These are phyloP conservation scores for Cladosporium colombiae DNA, from an alignment of 2,329 filamentous ascomycete species.

Conservation along the genomic window DNA sequence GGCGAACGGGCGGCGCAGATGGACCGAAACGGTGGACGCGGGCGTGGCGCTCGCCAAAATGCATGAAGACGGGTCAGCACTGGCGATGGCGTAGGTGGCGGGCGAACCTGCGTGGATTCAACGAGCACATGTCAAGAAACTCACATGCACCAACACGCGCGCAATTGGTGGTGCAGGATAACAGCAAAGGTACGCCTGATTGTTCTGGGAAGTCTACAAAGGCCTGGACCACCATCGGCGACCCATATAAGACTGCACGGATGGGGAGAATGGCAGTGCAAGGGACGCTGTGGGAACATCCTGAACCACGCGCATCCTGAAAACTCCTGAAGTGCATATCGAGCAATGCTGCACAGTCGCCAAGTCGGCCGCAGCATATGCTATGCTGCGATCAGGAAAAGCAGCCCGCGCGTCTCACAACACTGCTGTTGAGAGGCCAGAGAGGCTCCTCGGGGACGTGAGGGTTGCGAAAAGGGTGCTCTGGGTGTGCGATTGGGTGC, in stretches of 20 bases:
- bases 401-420: not conserved
- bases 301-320: not conserved
- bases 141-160: not conserved
- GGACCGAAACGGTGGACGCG: slow-evolving; percentile 9
- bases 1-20: slow-evolving; percentile 1
- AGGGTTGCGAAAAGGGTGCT: not conserved
- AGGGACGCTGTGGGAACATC: not conserved
- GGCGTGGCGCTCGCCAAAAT: slow-evolving; percentile 13
- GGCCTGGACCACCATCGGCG: not conserved
- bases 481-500: slow-evolving; percentile 9
- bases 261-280: slow-evolving; percentile 4
- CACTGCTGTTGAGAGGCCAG: slow-evolving; percentile 1
- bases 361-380: not conserved
- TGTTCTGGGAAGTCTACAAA: not conserved
- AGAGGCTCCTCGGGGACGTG: not conserved
- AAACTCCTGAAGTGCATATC: not conserved
- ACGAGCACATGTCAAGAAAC: slow-evolving; percentile 4
- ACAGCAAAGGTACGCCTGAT: not conserved
- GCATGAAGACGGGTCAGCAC: slow-evolving; percentile 4
- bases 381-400: not conserved
- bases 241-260: not conserved
- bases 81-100: slow-evolving; percentile 5
- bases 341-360: not conserved
- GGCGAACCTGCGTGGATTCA: not conserved
- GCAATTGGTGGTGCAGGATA: not conserved